Percentiles rank a stretch among this genome's conserved stretches.
Conservation (phyloP, 176 grass and related monocot species). For the Hyparrhenia diplandra region DNA sequence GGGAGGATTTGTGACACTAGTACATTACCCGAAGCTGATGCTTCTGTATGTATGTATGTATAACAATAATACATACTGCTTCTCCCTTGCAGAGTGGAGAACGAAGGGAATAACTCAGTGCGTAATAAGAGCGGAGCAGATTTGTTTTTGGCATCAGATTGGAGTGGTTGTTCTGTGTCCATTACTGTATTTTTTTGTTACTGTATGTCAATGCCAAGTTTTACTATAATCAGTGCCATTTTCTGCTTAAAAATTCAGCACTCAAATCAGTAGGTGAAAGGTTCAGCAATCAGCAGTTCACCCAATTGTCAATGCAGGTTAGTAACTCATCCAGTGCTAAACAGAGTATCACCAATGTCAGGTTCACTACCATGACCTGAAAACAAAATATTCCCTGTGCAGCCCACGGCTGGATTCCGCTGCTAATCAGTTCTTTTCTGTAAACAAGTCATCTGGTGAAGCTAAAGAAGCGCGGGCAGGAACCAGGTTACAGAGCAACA, state of each 20-base stretch:
- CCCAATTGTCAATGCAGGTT: too few species aligned
- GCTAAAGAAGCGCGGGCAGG: not conserved
- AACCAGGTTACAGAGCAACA: not conserved
- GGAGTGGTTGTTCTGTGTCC: not conserved
- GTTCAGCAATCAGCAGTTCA: not conserved
- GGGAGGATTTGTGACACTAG: slow-evolving; percentile 10
- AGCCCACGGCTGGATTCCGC: not conserved
- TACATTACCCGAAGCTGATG: slow-evolving; percentile 30
- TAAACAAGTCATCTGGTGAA: not conserved
- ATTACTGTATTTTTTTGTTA: not conserved
- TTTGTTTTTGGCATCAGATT: not conserved
- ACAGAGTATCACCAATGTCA: not conserved
- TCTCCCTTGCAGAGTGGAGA: slow-evolving; percentile 35
- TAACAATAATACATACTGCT: slow-evolving; percentile 32
- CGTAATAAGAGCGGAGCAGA: slow-evolving; percentile 18
- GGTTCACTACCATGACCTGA: not conserved
- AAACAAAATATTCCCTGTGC: not conserved
- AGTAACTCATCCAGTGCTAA: not conserved
- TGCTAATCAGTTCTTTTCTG: not conserved
- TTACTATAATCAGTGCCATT: not conserved
- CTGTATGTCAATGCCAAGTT: not conserved
- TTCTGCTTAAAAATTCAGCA: not conserved
- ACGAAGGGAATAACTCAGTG: slow-evolving; percentile 8
- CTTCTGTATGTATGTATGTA: slow-evolving; percentile 47
- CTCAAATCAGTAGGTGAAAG: not conserved